A percentile compares a stretch with the other conserved stretches of the same genome.
These are phyloP conservation scores for Pseudonectria foliicola DNA, from an alignment of 2,329 filamentous ascomycete species.

Conservation along the genomic window DNA sequence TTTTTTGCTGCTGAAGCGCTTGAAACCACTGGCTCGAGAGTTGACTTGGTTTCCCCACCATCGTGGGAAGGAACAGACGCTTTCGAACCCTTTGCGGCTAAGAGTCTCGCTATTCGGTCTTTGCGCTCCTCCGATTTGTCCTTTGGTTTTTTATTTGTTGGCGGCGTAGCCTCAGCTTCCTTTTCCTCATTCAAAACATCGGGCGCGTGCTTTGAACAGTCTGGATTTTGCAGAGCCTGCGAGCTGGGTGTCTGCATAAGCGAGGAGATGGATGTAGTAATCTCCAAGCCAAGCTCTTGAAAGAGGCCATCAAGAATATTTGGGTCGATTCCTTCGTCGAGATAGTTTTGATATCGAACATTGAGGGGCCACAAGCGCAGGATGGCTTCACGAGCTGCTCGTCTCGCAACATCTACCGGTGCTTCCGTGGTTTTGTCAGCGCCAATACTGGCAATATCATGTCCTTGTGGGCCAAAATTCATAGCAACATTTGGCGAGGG, in stretches of 20 bases:
- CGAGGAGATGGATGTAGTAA: constrained; percentile 8
- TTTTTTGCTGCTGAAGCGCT: constrained; percentile 27
- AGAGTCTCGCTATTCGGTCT: constrained; percentile 67
- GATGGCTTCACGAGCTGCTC: constrained; percentile 60
- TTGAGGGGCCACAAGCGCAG: constrained; percentile 58
- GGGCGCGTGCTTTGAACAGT: background rate
- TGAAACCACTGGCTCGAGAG: constrained; percentile 20
- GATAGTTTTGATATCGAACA: constrained; percentile 65
- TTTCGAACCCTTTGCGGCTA: constrained; percentile 65
- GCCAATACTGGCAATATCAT: background rate
- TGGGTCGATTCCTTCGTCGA: constrained; percentile 65
- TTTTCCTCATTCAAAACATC: background rate
- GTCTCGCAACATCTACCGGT: constrained; percentile 36
- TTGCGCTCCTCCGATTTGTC: constrained; percentile 56
- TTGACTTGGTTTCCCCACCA: constrained; percentile 1
- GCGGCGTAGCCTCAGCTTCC: constrained; percentile 1
- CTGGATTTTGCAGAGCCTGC: background rate
- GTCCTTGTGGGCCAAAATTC: too few relatives aligned
- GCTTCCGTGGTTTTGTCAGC: constrained; percentile 1
- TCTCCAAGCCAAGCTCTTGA: constrained; percentile 56
- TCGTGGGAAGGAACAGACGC: constrained; percentile 12
- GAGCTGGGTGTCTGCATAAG: background rate
- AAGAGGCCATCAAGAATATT: constrained; percentile 58
- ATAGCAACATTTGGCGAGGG: too few relatives aligned
- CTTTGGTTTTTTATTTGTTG: constrained; percentile 42